phyloP scores from a whole-genome alignment of 2,329 filamentous ascomycete species.

The Cladosporium velox region DNA sequence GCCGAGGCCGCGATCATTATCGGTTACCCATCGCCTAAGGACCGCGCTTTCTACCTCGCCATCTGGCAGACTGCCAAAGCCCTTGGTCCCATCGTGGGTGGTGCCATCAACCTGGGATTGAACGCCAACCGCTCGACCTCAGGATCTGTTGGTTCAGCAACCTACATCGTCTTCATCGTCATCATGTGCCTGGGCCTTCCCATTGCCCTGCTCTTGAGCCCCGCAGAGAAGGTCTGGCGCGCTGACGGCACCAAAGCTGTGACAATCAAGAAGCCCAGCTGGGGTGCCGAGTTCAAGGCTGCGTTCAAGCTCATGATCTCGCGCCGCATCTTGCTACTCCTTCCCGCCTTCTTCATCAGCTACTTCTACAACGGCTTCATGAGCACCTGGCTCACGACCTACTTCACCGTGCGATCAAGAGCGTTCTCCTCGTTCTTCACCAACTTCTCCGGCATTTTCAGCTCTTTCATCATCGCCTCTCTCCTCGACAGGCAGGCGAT shows the following conservation, averaged over 20 bases:
- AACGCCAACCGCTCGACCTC: slow-evolving; percentile 44
- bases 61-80: slow-evolving; percentile 41
- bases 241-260: slow-evolving; percentile 44
- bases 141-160: slow-evolving; percentile 44
- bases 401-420: slow-evolving; percentile 40
- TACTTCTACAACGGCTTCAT: slow-evolving; percentile 43
- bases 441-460: slow-evolving; percentile 41
- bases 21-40: slow-evolving; percentile 46
- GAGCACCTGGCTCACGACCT: slow-evolving; percentile 32
- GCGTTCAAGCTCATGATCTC: slow-evolving; percentile 35
- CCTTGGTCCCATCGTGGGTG: slow-evolving; percentile 49
- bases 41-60: slow-evolving; percentile 41
- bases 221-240: slow-evolving; percentile 49
- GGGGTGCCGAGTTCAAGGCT: slow-evolving; percentile 29
- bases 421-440: slow-evolving; percentile 42
- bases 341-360: slow-evolving; percentile 38
- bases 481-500: slow-evolving; percentile 39
- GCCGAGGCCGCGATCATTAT: slow-evolving; percentile 52
- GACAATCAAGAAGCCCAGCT: slow-evolving; percentile 26
- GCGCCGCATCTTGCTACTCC: slow-evolving; percentile 36
- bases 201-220: slow-evolving; percentile 47
- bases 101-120: slow-evolving; percentile 53
- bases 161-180: slow-evolving; percentile 51
- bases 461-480: slow-evolving; percentile 38
- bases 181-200: slow-evolving; percentile 51